Conservation (phyloP, 2,329 filamentous ascomycete species). For the Cladosporium sp. region DNA sequence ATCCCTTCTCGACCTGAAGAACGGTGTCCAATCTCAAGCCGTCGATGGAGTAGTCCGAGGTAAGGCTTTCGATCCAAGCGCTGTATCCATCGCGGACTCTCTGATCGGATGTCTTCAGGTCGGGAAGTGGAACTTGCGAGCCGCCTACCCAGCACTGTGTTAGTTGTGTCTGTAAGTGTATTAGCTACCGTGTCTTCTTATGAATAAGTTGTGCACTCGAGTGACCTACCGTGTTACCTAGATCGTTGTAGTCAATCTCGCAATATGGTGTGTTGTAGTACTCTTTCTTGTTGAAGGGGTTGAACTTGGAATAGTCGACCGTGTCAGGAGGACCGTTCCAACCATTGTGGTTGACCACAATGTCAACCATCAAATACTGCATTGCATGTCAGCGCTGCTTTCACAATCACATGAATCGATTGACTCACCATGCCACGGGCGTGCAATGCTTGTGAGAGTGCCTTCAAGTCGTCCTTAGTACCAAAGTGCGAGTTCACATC, state of each 20-base stretch:
- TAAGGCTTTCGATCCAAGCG: constrained; percentile 56
- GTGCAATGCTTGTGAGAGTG: constrained; percentile 33
- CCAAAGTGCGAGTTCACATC: constrained; percentile 35
- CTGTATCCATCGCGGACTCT: constrained; percentile 50
- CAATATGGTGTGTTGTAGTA: constrained; percentile 52
- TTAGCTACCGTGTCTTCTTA: not conserved
- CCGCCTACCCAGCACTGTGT: constrained; percentile 53
- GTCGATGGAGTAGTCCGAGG: constrained; percentile 58
- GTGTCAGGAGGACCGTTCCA: constrained; percentile 25
- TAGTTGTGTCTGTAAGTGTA: constrained; percentile 25
- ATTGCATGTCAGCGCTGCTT: constrained; percentile 12
- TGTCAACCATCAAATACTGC: constrained; percentile 37
- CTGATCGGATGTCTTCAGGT: constrained; percentile 54
- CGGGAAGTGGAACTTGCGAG: constrained; percentile 56
- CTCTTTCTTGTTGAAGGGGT: constrained; percentile 39
- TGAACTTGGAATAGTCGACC: constrained; percentile 33
- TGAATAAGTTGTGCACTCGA: not conserved
- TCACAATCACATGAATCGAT: not conserved
- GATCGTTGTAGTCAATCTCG: constrained; percentile 51
- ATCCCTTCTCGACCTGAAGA: constrained; percentile 42
- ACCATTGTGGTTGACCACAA: constrained; percentile 37
- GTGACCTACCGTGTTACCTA: constrained; percentile 20
- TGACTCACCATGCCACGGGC: constrained; percentile 32
- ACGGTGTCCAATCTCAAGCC: constrained; percentile 50
- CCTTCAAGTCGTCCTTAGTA: constrained; percentile 33